Base-by-base conservation (phyloP, 1,284 basidiomycete genomes). In the Cerioporus squamosus region DNA sequence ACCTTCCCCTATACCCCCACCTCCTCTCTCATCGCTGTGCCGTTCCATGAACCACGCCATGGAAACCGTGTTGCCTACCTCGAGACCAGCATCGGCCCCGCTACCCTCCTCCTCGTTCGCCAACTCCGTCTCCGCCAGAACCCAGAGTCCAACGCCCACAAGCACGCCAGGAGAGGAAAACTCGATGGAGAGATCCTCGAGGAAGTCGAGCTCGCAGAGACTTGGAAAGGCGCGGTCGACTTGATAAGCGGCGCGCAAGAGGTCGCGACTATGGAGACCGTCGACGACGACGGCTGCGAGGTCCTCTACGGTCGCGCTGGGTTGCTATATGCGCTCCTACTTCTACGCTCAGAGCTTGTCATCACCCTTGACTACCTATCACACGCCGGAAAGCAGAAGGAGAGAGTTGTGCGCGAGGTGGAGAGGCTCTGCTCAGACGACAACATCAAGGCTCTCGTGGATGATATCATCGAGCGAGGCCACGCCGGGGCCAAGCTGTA, bases 251-350 rank as follows among this genome's bases (percentile, higher is more conserved):
- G 51, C 10, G 72, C 73, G 0, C 23, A 72, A 2, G 61, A 66
- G n/a, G 47, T 66, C 18, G 68, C 67, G 3, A 20, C 59, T 1
- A 47, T 44, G 3, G 69, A 65, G 38, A 46, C 47, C 22, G 36
- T 64, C 7, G 63, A 63, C 48, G 73, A 73, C 20, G 81, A 79
- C 55, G 79, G 78, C 14, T 83, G 81, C 63, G 84, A 85, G 64
- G 77, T 84, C 10, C 73, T 86, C 5, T 86, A 84, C 63, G 83
- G 83, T 0, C 81, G 82, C 38, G 82, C 82, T 17, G 83, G 84
- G 5, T 68, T 85, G 22, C 73, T 86, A 0, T 84, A 85, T 60
- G 77, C 79, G 5, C 70, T 85, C 18, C 72, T 83, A 0, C 72
- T 73, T 24, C 71, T 85, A 18, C 75, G 78, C 68, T 51, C 55